phyloP scores from a whole-genome alignment of 148 eudicot genomes.

The Linanthus parryae region DNA sequence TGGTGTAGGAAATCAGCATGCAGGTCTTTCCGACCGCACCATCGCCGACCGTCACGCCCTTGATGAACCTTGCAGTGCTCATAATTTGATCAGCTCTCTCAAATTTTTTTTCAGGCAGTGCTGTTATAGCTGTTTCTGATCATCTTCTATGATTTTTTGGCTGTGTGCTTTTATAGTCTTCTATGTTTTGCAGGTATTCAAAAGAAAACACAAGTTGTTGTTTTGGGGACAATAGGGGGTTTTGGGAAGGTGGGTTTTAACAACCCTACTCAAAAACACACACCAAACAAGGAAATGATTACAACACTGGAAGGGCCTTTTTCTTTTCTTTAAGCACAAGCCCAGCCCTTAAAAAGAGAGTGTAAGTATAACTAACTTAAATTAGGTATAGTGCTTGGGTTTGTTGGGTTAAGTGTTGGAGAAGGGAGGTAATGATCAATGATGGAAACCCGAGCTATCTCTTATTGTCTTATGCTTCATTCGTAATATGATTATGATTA shows the following conservation, averaged over 20 bases:
- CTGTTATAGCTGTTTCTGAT: too few relatives aligned
- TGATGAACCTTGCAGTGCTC: slow-evolving; percentile 33
- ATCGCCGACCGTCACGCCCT: slow-evolving; percentile 43
- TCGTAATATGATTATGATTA: too few relatives aligned
- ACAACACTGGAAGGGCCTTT: slow-evolving; percentile 12
- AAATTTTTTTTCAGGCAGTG: too few relatives aligned
- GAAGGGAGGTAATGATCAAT: slow-evolving; percentile 18
- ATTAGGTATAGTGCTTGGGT: slow-evolving; percentile 33
- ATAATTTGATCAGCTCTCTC: slow-evolving; percentile 2
- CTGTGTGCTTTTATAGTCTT: too few relatives aligned
- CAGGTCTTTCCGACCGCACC: slow-evolving; percentile 46
- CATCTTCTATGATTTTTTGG: too few relatives aligned
- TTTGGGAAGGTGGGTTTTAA: slow-evolving; percentile 5
- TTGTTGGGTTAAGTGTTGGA: slow-evolving; percentile 32
- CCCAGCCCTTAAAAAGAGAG: slow-evolving; percentile 4
- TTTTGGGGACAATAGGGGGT: not conserved
- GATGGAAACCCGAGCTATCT: too few relatives aligned
- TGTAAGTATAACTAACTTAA: not conserved
- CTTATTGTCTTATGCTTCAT: too few relatives aligned
- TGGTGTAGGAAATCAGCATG: slow-evolving; percentile 43
- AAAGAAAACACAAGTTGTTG: not conserved
- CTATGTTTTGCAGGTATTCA: not conserved
- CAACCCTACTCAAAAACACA: slow-evolving; percentile 1
- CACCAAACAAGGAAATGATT: slow-evolving; percentile 13
- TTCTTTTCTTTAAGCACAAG: slow-evolving; percentile 26